Evolutionary conservation across 257 asterid species (phyloP).

Genomic region (Buddleja alternifolia): DNA sequence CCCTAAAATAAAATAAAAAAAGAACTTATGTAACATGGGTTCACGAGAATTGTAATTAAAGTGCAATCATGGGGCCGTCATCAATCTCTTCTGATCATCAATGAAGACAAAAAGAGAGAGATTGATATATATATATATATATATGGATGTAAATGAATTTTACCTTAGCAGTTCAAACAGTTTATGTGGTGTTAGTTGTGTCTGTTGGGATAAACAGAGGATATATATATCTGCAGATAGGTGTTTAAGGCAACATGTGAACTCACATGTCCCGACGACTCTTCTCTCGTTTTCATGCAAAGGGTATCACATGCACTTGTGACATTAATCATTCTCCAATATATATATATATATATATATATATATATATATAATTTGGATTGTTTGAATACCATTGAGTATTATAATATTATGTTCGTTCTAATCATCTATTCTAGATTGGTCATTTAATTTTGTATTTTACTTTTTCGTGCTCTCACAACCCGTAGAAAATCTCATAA

Average conservation of each 20-base stretch:
- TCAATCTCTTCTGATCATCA: not conserved
- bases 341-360: too few relatives aligned
- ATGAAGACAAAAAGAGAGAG: slow-evolving; percentile 11
- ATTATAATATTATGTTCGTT: too few relatives aligned
- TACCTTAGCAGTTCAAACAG: slow-evolving; percentile 23
- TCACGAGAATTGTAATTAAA: slow-evolving; percentile 38
- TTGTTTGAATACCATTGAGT: not conserved
- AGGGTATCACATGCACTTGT: slow-evolving; percentile 22
- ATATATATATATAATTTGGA: too few relatives aligned
- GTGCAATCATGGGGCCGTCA: slow-evolving; percentile 7
- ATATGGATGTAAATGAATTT: slow-evolving; percentile 26
- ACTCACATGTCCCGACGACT: slow-evolving; percentile 30
- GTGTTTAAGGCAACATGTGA: slow-evolving; percentile 27
- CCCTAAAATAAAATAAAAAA: too few relatives aligned
- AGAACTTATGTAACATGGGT: slow-evolving; percentile 21
- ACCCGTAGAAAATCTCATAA: too few relatives aligned
- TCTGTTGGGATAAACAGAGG: not conserved
- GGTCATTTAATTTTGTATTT: too few relatives aligned
- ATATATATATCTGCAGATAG: not conserved
- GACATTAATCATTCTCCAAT: slow-evolving; percentile 6
- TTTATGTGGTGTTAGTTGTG: slow-evolving; percentile 1
- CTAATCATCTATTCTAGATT: too few relatives aligned
- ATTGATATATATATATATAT: slow-evolving; percentile 22
- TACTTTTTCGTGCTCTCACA: too few relatives aligned
- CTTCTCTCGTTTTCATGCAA: slow-evolving; percentile 27